Conservation (phyloP, 768 basidiomycete genomes). For the Termitomyces heimii region DNA sequence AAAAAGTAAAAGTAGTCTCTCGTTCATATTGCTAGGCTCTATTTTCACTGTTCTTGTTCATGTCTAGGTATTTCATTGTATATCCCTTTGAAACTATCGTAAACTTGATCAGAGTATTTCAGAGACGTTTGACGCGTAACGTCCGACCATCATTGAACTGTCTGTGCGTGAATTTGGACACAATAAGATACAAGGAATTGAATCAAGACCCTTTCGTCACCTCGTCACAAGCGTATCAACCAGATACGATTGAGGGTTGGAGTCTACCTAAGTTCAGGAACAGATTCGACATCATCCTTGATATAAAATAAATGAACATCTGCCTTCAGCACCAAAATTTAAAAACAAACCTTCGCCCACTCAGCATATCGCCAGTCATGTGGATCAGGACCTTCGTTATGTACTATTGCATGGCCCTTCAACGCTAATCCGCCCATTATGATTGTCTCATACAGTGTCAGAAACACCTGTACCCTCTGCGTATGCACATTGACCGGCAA, state of each 20-base stretch:
- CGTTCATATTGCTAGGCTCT: background rate
- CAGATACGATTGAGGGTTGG: background rate
- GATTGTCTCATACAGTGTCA: conserved; percentile 20
- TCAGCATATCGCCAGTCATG: conserved; percentile 22
- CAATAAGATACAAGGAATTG: background rate
- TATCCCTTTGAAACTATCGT: background rate
- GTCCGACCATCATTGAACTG: background rate
- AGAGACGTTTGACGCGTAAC: background rate
- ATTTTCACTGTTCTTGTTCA: background rate
- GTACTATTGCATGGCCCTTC: conserved; percentile 23
- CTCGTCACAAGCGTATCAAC: background rate
- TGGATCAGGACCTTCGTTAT: conserved; percentile 23
- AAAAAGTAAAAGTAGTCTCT: background rate
- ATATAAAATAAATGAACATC: background rate
- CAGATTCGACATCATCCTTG: conserved; percentile 8
- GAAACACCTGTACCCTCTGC: conserved; percentile 23
- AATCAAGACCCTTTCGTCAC: background rate
- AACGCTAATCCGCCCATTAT: conserved; percentile 20
- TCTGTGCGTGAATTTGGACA: background rate
- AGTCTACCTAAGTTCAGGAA: background rate
- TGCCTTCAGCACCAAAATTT: background rate
- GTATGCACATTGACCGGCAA: conserved; percentile 21
- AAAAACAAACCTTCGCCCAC: conserved; percentile 6
- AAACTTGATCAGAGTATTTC: no score
- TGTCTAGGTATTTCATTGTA: background rate